Conservation (phyloP, 371 early-diverging fungal genomes). For the Mucor sp. region DNA sequence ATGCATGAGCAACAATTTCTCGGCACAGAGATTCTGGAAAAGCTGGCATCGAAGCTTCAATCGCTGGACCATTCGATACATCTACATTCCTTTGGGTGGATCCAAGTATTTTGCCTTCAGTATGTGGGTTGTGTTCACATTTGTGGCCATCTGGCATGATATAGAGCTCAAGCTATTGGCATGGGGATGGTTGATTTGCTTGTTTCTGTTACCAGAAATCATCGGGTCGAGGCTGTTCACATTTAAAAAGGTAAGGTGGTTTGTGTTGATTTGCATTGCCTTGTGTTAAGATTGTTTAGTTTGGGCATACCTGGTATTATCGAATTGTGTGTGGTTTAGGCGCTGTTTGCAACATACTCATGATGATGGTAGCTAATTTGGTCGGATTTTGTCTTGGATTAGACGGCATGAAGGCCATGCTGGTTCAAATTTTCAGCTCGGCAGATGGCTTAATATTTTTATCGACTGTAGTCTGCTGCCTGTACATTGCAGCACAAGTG, state of each 20-base stretch:
- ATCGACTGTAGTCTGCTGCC: slow-evolving; percentile 44
- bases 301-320: slow-evolving; percentile 68
- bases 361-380: slow-evolving; percentile 94
- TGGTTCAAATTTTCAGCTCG: slow-evolving; percentile 48
- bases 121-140: slow-evolving; percentile 85
- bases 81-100: slow-evolving; percentile 93
- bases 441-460: slow-evolving; percentile 53
- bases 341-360: slow-evolving; percentile 82
- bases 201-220: slow-evolving; percentile 87
- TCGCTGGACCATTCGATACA: slow-evolving; percentile 88
- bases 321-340: slow-evolving; percentile 84
- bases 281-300: slow-evolving; percentile 32
- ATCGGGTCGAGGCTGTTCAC: slow-evolving; percentile 67
- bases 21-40: slow-evolving; percentile 88
- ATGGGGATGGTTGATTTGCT: slow-evolving; percentile 92
- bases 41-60: slow-evolving; percentile 93
- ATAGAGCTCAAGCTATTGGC: slow-evolving; percentile 79
- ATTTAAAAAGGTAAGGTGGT: slow-evolving; percentile 43
- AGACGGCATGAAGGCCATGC: slow-evolving; percentile 78
- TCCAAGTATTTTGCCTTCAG: slow-evolving; percentile 63
- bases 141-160: slow-evolving; percentile 97
- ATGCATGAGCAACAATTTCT: slow-evolving; percentile 93
- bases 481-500: slow-evolving; percentile 77
- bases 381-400: slow-evolving; percentile 93
- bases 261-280: not conserved